Conservation (phyloP, 768 basidiomycete genomes). For the Suillus subluteus region DNA sequence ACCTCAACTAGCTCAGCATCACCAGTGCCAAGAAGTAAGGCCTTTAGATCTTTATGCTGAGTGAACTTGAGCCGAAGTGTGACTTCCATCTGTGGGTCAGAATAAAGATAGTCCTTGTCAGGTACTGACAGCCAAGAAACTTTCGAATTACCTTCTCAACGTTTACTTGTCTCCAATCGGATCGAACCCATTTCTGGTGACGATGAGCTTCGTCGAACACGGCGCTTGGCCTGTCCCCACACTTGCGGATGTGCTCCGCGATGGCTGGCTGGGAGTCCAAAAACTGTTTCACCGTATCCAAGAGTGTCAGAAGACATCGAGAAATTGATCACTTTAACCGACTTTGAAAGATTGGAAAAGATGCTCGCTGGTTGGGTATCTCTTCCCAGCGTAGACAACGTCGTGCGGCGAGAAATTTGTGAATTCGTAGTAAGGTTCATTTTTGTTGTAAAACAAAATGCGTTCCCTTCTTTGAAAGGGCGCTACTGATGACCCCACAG, state of each 20-base stretch:
- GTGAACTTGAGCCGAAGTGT: constrained; percentile 69
- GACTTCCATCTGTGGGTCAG: constrained; percentile 59
- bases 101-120: not conserved
- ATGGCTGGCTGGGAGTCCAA: constrained; percentile 59
- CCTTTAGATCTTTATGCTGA: constrained; percentile 63
- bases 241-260: constrained; percentile 70
- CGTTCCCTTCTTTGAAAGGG: constrained; percentile 37
- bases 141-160: constrained; percentile 53
- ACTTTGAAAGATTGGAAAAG: constrained; percentile 79
- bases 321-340: constrained; percentile 6
- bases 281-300: constrained; percentile 46
- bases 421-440: constrained; percentile 68
- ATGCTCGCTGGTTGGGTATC: constrained; percentile 78
- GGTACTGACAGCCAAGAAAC: not conserved
- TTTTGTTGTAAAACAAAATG: constrained; percentile 67
- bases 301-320: not conserved
- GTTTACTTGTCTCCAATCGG: constrained; percentile 72
- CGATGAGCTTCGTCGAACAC: constrained; percentile 72
- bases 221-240: constrained; percentile 61
- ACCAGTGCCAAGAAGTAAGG: constrained; percentile 64
- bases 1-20: constrained; percentile 74
- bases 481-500: constrained; percentile 32
- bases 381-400: constrained; percentile 61
- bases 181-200: constrained; percentile 60
- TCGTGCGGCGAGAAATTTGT: constrained; percentile 75